Percentiles rank a stretch among this genome's conserved stretches.
phyloP scores from a whole-genome alignment of 208 protist genomes.

The Tritrichomonas musculus region DNA sequence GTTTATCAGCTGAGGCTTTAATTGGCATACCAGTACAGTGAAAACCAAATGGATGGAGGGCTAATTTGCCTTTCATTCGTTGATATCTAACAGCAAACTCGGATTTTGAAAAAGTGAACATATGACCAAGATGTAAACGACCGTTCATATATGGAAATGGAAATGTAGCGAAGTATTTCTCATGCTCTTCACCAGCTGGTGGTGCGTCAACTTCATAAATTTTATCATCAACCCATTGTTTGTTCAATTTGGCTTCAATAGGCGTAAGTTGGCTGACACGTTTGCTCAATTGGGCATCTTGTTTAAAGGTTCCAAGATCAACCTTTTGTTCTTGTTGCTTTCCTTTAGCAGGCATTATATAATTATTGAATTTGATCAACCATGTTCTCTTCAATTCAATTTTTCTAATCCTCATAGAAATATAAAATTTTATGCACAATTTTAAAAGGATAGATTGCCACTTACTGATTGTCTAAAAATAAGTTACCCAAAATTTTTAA shows the following conservation, averaged over 20 bases:
- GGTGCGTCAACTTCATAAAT: conserved; percentile 24
- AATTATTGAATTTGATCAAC: too few relatives aligned
- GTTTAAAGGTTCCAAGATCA: neutral
- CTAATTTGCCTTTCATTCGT: conserved; percentile 83
- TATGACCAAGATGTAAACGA: conserved; percentile 94
- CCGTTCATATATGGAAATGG: conserved; percentile 60
- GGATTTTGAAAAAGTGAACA: conserved; percentile 95
- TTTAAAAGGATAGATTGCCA: too few relatives aligned
- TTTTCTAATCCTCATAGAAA: too few relatives aligned
- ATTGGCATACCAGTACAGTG: conserved; percentile 99
- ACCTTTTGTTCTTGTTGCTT: neutral
- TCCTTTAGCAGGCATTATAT: neutral
- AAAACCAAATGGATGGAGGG: conserved; percentile 99
- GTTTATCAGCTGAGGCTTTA: conserved; percentile 91
- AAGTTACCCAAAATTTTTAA: too few relatives aligned
- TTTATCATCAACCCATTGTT: conserved; percentile 5
- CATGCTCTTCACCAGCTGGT: neutral
- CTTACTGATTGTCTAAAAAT: too few relatives aligned
- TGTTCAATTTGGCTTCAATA: neutral
- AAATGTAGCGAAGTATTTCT: conserved; percentile 33
- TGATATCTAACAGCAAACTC: conserved; percentile 92
- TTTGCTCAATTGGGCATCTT: neutral
- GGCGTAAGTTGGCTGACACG: neutral
- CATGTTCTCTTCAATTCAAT: too few relatives aligned
- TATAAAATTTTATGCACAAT: too few relatives aligned